Base-by-base conservation (phyloP, 2,329 filamentous ascomycete species). In the Colletotrichum sp. region DNA sequence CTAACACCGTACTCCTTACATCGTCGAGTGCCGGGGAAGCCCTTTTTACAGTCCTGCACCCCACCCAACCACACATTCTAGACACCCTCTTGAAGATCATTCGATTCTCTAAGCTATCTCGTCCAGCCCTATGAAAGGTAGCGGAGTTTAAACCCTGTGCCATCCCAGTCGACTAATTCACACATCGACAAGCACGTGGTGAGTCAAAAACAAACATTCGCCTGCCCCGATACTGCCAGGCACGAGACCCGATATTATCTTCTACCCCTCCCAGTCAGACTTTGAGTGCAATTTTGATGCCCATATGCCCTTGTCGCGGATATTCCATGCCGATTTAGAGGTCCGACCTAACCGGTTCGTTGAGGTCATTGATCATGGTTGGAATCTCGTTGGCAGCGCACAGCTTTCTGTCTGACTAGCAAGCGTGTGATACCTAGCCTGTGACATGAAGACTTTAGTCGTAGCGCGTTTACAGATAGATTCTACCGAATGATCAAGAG, bases 391-490 rank as follows among this genome's bases (percentile, higher is more conserved):
- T 44, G 39, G 39, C 2, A n/a, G 16, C 44, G 44, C 44, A 21
- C n/a, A 24, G 44, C n/a, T 52, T 13, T 24, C n/a, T 52, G 44
- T 52, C 44, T 52, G 44, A 52, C 44, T 52, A 21, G 44, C n/a
- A n/a, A 49, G 18, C 18, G 9, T n/a, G 18, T 49, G 18, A 49
- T n/a, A 52, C 6, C 10, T 5, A 52, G n/a, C n/a, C n/a, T 13
- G 10, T 2, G n/a, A 52, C n/a, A 21, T 3, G 2, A 1, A 21
- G 10, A 8, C 6, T 21, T 10, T 2, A 12, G 9, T 49, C 18
- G 39, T 12, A 49, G 10, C 10, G 12, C 44, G 1, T n/a, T 13
- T 8, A 13, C 6, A 4, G n/a, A 52, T 2, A 52, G 10, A 21
- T 1, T 52, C 6, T 52, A 13, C 44, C 10, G 6, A 52, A 52